These are phyloP conservation scores for Tylopilus intermedius DNA, from an alignment of 768 basidiomycete genomes.

Conservation along the genomic window DNA sequence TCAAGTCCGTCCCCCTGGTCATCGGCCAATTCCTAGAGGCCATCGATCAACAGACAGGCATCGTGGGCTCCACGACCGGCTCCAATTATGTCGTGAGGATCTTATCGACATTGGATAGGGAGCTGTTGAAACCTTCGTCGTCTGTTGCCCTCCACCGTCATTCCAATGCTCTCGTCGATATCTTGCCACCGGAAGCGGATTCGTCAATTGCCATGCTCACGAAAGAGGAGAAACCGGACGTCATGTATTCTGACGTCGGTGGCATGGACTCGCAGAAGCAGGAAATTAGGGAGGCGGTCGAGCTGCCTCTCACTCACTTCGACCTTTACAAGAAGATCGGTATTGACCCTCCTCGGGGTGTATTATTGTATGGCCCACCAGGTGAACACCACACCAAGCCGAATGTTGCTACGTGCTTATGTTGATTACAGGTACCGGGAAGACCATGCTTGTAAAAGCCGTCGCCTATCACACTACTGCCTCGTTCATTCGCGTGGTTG, in stretches of 20 bases:
- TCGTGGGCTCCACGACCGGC: slow-evolving; percentile 96
- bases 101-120: slow-evolving; percentile 92
- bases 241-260: slow-evolving; percentile 89
- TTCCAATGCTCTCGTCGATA: slow-evolving; percentile 97
- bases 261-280: slow-evolving; percentile 98
- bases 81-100: slow-evolving; percentile 98
- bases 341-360: slow-evolving; percentile 97
- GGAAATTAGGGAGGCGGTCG: slow-evolving; percentile 97
- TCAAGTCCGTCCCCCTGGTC: slow-evolving; percentile 96
- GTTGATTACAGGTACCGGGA: slow-evolving; percentile 77
- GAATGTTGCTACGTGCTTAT: slow-evolving; percentile 2
- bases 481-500: slow-evolving; percentile 95
- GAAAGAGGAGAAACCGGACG: slow-evolving; percentile 91
- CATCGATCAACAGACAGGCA: slow-evolving; percentile 95
- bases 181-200: slow-evolving; percentile 97
- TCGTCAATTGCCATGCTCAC: slow-evolving; percentile 94
- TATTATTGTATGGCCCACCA: slow-evolving; percentile 93
- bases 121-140: slow-evolving; percentile 93
- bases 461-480: slow-evolving; percentile 98
- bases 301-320: slow-evolving; percentile 93
- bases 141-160: slow-evolving; percentile 98
- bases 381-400: slow-evolving; percentile 42
- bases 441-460: slow-evolving; percentile 99
- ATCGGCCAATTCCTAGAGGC: slow-evolving; percentile 99
- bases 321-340: slow-evolving; percentile 99